Base-by-base conservation (phyloP, 495 filamentous ascomycete species). In the Endocarpon pusillum region DNA sequence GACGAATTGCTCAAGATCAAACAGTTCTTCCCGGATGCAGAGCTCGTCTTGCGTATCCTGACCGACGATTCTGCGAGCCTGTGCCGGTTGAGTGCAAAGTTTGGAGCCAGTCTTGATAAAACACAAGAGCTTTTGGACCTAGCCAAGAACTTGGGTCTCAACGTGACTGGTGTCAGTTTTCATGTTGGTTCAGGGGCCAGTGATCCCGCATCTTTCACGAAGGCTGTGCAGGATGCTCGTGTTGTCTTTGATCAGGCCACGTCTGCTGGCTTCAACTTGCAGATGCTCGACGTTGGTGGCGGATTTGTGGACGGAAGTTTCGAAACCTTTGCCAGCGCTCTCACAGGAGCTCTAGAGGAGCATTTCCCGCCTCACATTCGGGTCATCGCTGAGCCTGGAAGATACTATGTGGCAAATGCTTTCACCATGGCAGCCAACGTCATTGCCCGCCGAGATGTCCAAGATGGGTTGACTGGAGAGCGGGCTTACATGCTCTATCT, bases 1-100 rank as follows among this genome's bases (percentile, higher is more conserved):
- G 89, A 96, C 49, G 91, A 99, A 62, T 71, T 99, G 21, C 82
- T 87, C 69, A 96, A 99, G 67, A 89, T 91, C 57, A 87, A 91
- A 51, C 73, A 80, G 42, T 67, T 82, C 40, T 94, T 70, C 49
- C 91, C 89, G 8, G 75, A 71, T 16, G 89, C 89, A 21, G 81
- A 93, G 58, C 72, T 96, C 10, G 85, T 80, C 59, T 67, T 99
- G 21, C 84, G 89, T 40, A 94, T 99, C 51, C 58, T 84, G 40
- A 96, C 89, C 16, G 89, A 99, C 53, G 89, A 99, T 50, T 92
- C 89, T 12, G 82, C 81, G 35, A 87, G 81, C 54, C 59, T 94
- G 42, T 94, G 89, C 62, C 81, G 81, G 15, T 64, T 99, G 38
- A 94, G 91, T 61, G 69, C 91, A 54, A 99, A 99, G 57, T 99